Evolutionary conservation across 2,329 filamentous ascomycete species (phyloP).

Genomic region (Lecanosticta acicola): DNA sequence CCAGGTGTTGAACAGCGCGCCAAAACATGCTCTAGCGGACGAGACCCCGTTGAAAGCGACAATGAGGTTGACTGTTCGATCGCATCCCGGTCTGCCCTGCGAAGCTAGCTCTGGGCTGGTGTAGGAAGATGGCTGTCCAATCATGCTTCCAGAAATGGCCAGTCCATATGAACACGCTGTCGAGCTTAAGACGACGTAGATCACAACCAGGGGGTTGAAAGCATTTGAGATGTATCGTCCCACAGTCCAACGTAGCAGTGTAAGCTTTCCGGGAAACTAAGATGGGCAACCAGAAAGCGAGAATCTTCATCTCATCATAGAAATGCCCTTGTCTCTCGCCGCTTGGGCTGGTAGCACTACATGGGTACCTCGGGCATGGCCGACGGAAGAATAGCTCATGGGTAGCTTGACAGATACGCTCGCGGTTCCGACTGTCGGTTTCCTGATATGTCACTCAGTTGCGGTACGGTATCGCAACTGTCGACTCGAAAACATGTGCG

Average conservation of each 20-base stretch:
- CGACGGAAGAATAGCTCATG: no score
- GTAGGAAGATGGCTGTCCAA: constrained; percentile 45
- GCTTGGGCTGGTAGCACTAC: no score
- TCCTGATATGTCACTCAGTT: no score
- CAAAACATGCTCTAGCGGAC: constrained; percentile 39
- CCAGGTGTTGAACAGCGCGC: constrained; percentile 37
- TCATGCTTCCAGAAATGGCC: constrained; percentile 40
- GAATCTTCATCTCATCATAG: no score
- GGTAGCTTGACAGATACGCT: no score
- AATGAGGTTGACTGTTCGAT: constrained; percentile 39
- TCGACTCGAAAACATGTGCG: no score
- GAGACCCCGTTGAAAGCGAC: constrained; percentile 44
- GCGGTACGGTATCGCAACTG: no score
- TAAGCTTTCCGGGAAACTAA: no score
- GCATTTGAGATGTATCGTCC: constrained; percentile 27
- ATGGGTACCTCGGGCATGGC: neutral
- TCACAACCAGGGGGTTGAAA: constrained; percentile 33
- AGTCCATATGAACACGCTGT: constrained; percentile 33
- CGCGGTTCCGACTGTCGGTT: no score
- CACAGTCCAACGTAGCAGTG: no score
- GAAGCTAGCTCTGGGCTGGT: constrained; percentile 38
- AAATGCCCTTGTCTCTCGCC: no score
- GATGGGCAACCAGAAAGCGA: no score
- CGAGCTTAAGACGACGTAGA: constrained; percentile 26
- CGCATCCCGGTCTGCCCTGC: constrained; percentile 37